Base-by-base conservation (phyloP, 805 yeast genomes). In the Ogataea zsoltii region DNA sequence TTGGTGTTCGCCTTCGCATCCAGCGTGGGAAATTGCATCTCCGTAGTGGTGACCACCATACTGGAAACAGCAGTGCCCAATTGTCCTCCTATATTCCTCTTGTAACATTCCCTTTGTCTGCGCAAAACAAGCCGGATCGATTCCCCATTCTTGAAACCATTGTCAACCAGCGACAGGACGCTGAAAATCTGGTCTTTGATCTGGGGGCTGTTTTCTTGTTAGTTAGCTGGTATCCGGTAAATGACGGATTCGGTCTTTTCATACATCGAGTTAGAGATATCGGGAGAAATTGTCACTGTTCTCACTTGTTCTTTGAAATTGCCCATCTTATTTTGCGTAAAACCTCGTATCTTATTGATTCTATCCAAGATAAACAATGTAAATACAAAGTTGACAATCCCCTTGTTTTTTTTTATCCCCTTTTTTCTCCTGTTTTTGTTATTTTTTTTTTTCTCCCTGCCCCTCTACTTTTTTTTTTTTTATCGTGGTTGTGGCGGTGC, bases 131-230 rank as follows among this genome's bases (percentile, higher is more conserved):
- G 46, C 14, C 44, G 37, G 15, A 62, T 51, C 1, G 51, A 23
- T 13, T 55, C 58, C 3, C 68, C 66, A 23, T 53, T 46, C 16
- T 52, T 55, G 17, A 63, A 40, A 0, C 66, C 66, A 46, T 57
- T 55, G 44, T 61, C 66, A 18, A 61, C 50, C 12, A 62, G 29
- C 3, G 55, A 44, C 12, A 62, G 30, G 9, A 53, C 21, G 14
- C 39, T 40, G 17, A 40, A 46, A 1, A 60, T 16, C 19, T 46
- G 48, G 11, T 55, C 53, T 23, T 46, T 54, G 14, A 46, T 37
- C 7, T 42, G 41, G 4, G 46, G 34, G n/a, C 51, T 48, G 17
- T 2, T 19, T 32, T 15, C 17, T 7, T n/a, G n/a, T n/a, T n/a
- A n/a, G n/a, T n/a, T n/a, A n/a, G n/a, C n/a, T n/a, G n/a, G n/a